Base-by-base conservation (phyloP, 2,329 filamentous ascomycete species). In the Sporothrix variecibatus region DNA sequence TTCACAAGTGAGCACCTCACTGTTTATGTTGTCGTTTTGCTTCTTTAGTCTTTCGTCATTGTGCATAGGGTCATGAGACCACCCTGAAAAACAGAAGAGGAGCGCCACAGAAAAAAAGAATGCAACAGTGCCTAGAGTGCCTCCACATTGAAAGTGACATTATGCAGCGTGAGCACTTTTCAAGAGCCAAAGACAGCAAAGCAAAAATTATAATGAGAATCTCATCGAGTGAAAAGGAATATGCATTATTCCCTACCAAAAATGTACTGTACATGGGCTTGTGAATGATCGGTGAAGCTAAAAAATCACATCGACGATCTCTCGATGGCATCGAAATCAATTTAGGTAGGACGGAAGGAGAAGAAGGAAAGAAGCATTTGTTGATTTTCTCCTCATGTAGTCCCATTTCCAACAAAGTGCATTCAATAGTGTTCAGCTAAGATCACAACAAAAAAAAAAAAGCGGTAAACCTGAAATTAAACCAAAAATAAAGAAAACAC, bases 51-150 rank as follows among this genome's bases (percentile, higher is more conserved):
- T 67, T 65, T 34, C 43, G 72, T 74, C 67, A 71, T 58, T 71
- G 67, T 74, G 72, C 67, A 74, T 68, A 28, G 20, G 31, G 26
- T 31, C 51, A 46, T 31, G 28, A 34, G 46, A 43, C 68, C 68
- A 38, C 17, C 12, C 43, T 49, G 15, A 49, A n/a, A 40, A 56
- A 43, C 38, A 7, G 65, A 53, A n/a, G 11, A 34, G 34, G 34
- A 34, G 17, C 34, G n/a, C 20, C 49, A 28, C 62, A 23, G 12
- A 23, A 40, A 31, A 46, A n/a, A 23, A n/a, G n/a, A 38, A 62
- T 31, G 17, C 4, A 53, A 34, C 31, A 38, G 23, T 15, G n/a
- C n/a, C n/a, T n/a, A n/a, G n/a, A 34, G 26, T 1, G n/a, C 62
- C 62, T 64, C 38, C 62, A 65, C 62, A 46, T 28, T n/a, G 11